Evolutionary conservation across 2,329 filamentous ascomycete genomes (phyloP), one percentile per base, ranked within the genome.

Genomic region (Pezicula rhizophila): DNA sequence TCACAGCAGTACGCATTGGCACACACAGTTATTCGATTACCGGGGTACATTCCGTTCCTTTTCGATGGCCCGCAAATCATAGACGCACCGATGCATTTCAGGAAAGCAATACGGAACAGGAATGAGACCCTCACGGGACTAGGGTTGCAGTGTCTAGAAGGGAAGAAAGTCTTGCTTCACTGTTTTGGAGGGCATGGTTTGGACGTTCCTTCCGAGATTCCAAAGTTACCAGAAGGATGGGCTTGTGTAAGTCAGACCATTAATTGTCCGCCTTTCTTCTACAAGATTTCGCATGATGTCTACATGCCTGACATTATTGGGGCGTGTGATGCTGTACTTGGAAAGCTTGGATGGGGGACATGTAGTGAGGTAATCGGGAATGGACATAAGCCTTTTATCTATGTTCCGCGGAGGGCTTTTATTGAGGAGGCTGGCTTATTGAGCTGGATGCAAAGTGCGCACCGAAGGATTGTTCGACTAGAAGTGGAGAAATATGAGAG

Each of bases 361-460:
- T 55, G 53, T 17, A 52, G 51, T 28, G 53, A 55, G 34, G 53
- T 52, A 14, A 52, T 53, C 39, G 53, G 51, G 15, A 55, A 53
- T 47, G 53, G 51, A n/a, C 47, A 50, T 42, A 50, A 50, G 8
- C 48, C 48, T 0, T 50, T 48, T 31, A 48, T 53, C 18, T 53
- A 50, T 47, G 51, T 55, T 26, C 53, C 49, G 6, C 17, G 51
- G 20, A 50, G 51, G 45, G 53, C 48, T 12, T 53, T 53, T 40
- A 39, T 53, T 14, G 53, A 55, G 18, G 53, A 55, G 38, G 44
- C 23, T 31, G 51, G 51, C 8, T 50, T 55, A 20, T 28, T 53
- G 43, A 40, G 18, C 12, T 53, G 48, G 53, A 55, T 53, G 53
- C 12, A 53, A 26, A 53, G 18, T 39, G 53, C 47, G 20, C 53